Evolutionary conservation across 768 basidiomycete genomes (phyloP), one percentile per base, ranked within the genome.

Genomic region (Psilocybe tampanensis): DNA sequence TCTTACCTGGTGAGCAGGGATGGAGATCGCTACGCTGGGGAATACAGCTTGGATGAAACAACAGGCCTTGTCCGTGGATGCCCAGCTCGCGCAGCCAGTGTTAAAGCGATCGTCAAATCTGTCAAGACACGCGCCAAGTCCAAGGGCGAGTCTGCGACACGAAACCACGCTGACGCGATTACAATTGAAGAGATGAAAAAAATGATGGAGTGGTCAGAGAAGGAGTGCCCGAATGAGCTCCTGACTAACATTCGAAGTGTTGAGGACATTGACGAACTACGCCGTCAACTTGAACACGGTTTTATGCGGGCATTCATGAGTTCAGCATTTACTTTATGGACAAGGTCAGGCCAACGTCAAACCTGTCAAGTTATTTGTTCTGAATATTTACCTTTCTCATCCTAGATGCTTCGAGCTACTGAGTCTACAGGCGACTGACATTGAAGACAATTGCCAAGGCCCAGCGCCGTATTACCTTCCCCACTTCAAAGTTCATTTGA

Each of bases 91-190:
- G 68, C 67, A 0, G 47, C 44, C 21, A 58, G 60, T 19, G 66
- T 74, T 1, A 55, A 63, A 9, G 50, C 59, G 1, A 23, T 73
- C 6, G 43, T 72, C 6, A 64, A 68, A 26, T 61, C 63, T 0
- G 44, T 72, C 44, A 70, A 68, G 59, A 68, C 22, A 57, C 63
- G 45, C 13, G 60, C 8, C 44, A 60, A 29, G 33, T 55, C 2
- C 18, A 64, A 68, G 39, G 68, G 65, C 0, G 64, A 54, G 12
- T 54, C 63, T 13, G 61, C 62, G 23, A 64, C 56, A 3, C 66
- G 66, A 2, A 56, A 66, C 32, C 73, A 77, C 58, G 72, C 71
- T 0, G 63, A 69, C 19, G 70, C 71, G 2, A 72, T 72, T 47
- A 61, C 64, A n/a, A 60, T 68, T 7, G 69, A 74, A 41, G 73